Percentiles rank a stretch among this genome's conserved stretches.
Evolutionary conservation across 164 flowering plant species (phyloP).

Genomic region (Protea cynaroides): DNA sequence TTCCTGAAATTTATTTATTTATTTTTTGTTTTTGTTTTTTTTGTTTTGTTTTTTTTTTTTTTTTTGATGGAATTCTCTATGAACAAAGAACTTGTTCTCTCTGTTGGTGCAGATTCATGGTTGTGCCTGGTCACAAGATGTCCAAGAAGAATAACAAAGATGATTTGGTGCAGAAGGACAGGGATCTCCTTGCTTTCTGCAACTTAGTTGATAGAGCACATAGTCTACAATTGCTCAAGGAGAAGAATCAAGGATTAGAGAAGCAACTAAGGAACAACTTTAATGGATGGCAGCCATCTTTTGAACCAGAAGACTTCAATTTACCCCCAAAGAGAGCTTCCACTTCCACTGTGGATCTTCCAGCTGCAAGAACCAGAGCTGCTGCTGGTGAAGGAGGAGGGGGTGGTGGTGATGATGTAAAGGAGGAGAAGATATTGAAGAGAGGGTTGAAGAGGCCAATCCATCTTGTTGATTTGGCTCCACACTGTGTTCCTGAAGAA

Average conservation of each 20-base stretch:
- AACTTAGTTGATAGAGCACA: slow-evolving; percentile 1
- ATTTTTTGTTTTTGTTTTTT: no score
- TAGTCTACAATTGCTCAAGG: background rate
- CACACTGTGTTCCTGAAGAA: background rate
- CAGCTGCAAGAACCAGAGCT: background rate
- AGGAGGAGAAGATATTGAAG: slow-evolving; percentile 2
- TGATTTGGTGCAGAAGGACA: background rate
- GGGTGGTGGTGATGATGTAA: background rate
- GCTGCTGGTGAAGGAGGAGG: background rate
- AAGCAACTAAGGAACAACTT: background rate
- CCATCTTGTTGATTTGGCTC: background rate
- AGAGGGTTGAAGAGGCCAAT: background rate
- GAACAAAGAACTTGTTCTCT: no score
- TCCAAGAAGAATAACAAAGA: background rate
- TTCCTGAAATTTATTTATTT: no score
- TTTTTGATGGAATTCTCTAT: no score
- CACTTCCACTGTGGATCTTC: no score
- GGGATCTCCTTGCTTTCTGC: background rate
- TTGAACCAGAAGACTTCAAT: slow-evolving; percentile 1
- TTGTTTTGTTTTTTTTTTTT: no score
- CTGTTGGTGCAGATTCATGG: no score
- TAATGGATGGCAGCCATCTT: slow-evolving; percentile 3
- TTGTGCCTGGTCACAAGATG: background rate
- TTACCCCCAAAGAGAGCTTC: background rate
- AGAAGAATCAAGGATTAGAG: background rate